Conservation (phyloP, 139 green algal species). For the Edaphochlamys debaryana region DNA sequence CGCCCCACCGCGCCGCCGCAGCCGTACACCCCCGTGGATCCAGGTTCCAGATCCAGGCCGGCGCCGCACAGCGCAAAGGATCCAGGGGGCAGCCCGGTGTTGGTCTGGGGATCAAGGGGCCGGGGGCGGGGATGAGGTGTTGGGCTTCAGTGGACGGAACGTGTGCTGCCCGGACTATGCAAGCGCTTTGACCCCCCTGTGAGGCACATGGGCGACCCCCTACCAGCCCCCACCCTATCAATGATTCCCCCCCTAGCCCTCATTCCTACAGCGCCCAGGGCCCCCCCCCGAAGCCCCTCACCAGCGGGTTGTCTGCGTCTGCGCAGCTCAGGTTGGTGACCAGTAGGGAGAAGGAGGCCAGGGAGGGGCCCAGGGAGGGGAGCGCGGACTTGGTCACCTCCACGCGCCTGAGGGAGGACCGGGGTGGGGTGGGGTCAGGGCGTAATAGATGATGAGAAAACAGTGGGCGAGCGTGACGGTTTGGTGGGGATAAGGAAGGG, state of each 20-base stretch:
- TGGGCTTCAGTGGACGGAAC: not conserved
- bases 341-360: not conserved
- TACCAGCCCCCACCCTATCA: no score
- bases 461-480: no score
- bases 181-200: no score
- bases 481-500: no score
- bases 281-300: not conserved
- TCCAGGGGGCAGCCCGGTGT: no score
- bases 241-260: no score
- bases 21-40: not conserved
- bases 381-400: slow-evolving; percentile 21
- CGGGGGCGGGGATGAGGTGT: not conserved
- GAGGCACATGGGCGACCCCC: no score
- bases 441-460: no score
- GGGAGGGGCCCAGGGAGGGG: not conserved
- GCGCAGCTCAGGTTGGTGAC: not conserved
- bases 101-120: not conserved
- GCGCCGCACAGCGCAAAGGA: not conserved
- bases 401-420: slow-evolving; percentile 6
- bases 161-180: no score
- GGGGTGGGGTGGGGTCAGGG: no score
- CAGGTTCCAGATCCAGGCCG: not conserved
- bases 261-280: not conserved
- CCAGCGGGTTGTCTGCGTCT: not conserved
- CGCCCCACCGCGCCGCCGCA: not conserved